Percentiles rank a stretch among this genome's conserved stretches.
Conservation (phyloP, 75 land plant species). For the Isoetes taiwanensis region DNA sequence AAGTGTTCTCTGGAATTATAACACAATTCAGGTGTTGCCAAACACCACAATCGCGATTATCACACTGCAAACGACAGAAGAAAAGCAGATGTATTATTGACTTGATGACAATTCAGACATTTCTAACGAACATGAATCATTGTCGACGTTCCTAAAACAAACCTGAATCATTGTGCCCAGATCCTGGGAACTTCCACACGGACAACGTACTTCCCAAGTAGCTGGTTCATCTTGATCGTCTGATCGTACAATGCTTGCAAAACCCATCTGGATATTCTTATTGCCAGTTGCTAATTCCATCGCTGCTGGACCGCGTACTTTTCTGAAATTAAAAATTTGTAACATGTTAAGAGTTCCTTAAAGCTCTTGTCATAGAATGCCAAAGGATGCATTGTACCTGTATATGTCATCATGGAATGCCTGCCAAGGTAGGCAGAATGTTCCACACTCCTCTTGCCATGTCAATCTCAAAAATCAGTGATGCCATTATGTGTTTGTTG, state of each 20-base stretch:
- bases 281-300: slow-evolving; percentile 1
- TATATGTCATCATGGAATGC: too few species aligned
- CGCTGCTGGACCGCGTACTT: neutral
- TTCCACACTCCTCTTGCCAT: too few species aligned
- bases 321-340: too few species aligned
- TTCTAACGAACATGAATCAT: neutral
- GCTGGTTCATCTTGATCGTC: neutral
- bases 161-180: slow-evolving; percentile 68
- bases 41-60: slow-evolving; percentile 47
- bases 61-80: slow-evolving; percentile 53
- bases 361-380: too few species aligned
- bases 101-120: neutral
- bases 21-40: slow-evolving; percentile 92
- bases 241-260: neutral
- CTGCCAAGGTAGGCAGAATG: too few species aligned
- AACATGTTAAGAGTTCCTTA: too few species aligned
- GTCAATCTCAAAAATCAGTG: too few species aligned
- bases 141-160: neutral
- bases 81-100: neutral
- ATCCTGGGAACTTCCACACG: slow-evolving; percentile 56
- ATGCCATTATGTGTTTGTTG: too few species aligned
- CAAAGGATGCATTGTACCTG: too few species aligned
- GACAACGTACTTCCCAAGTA: slow-evolving; percentile 30
- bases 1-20: slow-evolving; percentile 69
- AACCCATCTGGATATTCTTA: too few species aligned